Base-by-base conservation (phyloP, 768 basidiomycete species). In the Arthromyces matolae region DNA sequence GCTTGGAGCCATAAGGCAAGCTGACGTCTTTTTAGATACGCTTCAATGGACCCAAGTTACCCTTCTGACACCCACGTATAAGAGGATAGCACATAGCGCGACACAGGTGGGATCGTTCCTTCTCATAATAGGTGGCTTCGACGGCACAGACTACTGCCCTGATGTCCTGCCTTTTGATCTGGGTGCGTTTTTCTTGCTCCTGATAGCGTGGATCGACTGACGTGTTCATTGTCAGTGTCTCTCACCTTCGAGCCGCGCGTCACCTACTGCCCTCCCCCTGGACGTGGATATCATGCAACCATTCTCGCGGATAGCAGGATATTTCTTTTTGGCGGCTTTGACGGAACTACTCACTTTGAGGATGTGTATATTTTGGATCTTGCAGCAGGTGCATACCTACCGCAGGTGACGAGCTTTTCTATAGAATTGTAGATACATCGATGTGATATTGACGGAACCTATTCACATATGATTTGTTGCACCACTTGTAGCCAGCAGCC, bases 71-170 rank as follows among this genome's bases (percentile, higher is more conserved):
- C 58, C 57, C 62, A 58, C 54, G 36, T 60, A 85, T 58, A 80
- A 82, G 52, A 79, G 90, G 8, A 73, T 94, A 34, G 85, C 87
- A 22, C 94, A 97, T 57, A 87, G 86, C 9, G 78, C 92, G 12
- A 92, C 93, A 0, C 89, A 88, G 63, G 88, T 97, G 13, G 93
- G 94, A 24, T 92, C 90, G 1, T 94, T 91, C 61, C 78, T 97
- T 0, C 93, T 94, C 68, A 76, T 95, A 45, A 73, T 85, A 35
- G 93, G 93, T 0, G 94, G 94, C 2, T 93, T 95, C 67, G 86
- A 94, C 53, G 88, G 89, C 4, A 65, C 68, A 9, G 71, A 82
- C 39, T 96, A 96, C 62, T 75, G 71, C 27, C 76, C 77, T 2
- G 87, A 94, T 9, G 71, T 95, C 5, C 71, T 91, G 14, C 71